Base-by-base conservation (phyloP, 805 yeast species). In the Candida xyloterini region DNA sequence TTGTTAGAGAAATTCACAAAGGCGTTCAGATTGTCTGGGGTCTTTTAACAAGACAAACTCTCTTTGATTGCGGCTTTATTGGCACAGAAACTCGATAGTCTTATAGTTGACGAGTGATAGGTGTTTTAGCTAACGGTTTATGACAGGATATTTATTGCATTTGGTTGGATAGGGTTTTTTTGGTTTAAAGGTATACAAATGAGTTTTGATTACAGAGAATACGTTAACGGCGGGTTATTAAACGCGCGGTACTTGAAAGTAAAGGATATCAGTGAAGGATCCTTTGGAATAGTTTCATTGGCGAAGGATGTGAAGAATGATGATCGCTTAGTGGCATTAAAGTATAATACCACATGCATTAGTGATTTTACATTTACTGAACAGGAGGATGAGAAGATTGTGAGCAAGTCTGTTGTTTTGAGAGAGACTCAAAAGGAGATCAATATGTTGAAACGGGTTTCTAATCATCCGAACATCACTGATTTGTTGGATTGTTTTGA, bases 251-350 rank as follows among this genome's bases (percentile, higher is more conserved):
- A 88, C 65, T 66, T 68, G 42, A 81, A 81, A 51, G 70, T 88
- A 15, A 79, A 77, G 42, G 86, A 81, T 56, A 76, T 91, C 43
- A 86, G 90, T 56, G 90, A 87, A 60, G 98, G 98, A 22, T 87
- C 97, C 0, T 91, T 87, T 62, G 98, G 98, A 35, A 75, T 84
- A 33, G 98, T 91, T 7, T 80, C 95, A 2, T 71, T 91, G 18
- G 97, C 96, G 8, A 80, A 79, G 53, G 96, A 91, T 60, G 70
- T 72, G 18, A 63, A 67, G 27, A 43, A 57, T 22, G 51, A 59
- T 22, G 54, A 68, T 46, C 66, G 68, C 40, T 63, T 84, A 33
- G 95, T 85, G 21, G 98, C 97, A 3, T 79, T 91, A 45, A 90
- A 91, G 64, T 86, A 85, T 58, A 82, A 89, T 40, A 81, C 79